Base-by-base conservation (phyloP, 306 rosid species). In the Vigna mungo region DNA sequence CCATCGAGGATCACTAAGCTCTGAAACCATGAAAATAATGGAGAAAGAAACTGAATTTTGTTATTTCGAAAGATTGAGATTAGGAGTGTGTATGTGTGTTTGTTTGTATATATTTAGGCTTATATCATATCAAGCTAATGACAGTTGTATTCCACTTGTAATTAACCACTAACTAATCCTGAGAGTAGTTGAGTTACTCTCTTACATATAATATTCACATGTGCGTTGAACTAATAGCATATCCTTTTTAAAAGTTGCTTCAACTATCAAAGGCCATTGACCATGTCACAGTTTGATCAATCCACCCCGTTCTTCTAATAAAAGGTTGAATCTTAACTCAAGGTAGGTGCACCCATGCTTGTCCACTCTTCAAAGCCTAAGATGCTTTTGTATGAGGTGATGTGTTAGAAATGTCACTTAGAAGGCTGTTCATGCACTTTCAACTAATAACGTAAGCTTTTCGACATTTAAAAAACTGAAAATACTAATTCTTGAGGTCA, bases 361-460 rank as follows among this genome's bases (percentile, higher is more conserved):
- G 47, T 62, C 68, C 68, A 34, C 2, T 0, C 47, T 62, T 34
- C 47, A 34, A 60, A 62, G 11, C 15, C 69, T 16, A 37, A 36
- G 37, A 16, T 15, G 30, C 6, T 61, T 27, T 9, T 63, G 48
- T 36, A 16, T 2, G 47, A 3, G 46, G 16, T 8, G 47, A 37
- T 9, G 27, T 65, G 52, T 20, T 41, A 39, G 34, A 65, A 41
- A 65, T 20, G 71, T 65, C 5, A 65, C 21, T 12, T 20, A 65
- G 21, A 65, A 65, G 32, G 4, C 34, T 16, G 2, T 65, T 65
- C 3, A 36, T 18, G 17, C 5, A n/a, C 18, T 9, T 72, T 55
- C 66, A 61, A 55, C 61, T 47, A 48, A 53, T 61, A 47, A 34
- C 34, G 39, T 48, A 47, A 61, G 62, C 23, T 62, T 61, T 61